Percentiles rank a stretch among this genome's conserved stretches.
Evolutionary conservation across 352 stramenopile species (phyloP).

Genomic region (Globisporangium camurandrum): DNA sequence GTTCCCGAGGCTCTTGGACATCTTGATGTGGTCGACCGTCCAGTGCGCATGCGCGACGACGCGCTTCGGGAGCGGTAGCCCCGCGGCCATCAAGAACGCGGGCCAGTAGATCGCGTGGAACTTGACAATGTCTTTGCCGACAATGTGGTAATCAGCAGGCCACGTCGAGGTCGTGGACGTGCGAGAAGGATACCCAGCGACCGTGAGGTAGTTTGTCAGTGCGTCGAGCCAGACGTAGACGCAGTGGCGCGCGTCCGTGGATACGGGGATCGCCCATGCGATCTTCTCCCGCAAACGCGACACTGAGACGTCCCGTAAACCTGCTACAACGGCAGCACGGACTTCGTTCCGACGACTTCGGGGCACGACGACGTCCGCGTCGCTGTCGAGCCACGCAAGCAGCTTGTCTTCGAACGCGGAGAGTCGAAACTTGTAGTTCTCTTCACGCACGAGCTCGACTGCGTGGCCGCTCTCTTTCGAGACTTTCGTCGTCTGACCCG

Average conservation of each 20-base stretch:
- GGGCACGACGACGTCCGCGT: constrained; percentile 91
- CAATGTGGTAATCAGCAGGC: constrained; percentile 85
- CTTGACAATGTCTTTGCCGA: constrained; percentile 99
- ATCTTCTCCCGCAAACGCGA: constrained; percentile 93
- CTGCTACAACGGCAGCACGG: constrained; percentile 79
- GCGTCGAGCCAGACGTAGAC: constrained; percentile 99
- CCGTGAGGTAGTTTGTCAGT: constrained; percentile 98
- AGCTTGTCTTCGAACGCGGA: constrained; percentile 91
- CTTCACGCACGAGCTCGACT: constrained; percentile 94
- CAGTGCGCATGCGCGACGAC: constrained; percentile 98
- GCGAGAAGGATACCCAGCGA: constrained; percentile 92
- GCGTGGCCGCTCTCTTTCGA: constrained; percentile 86
- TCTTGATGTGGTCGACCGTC: constrained; percentile 98
- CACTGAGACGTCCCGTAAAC: constrained; percentile 95
- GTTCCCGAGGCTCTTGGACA: constrained; percentile 99
- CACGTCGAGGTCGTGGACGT: constrained; percentile 28
- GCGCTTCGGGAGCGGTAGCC: constrained; percentile 88
- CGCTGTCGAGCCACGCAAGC: constrained; percentile 82
- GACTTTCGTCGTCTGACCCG: constrained; percentile 45
- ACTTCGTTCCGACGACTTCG: constrained; percentile 89
- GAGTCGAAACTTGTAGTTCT: constrained; percentile 98
- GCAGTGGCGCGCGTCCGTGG: constrained; percentile 86
- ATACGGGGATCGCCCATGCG: constrained; percentile 95
- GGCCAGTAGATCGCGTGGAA: constrained; percentile 99
- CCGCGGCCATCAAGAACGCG: constrained; percentile 92